Evolutionary conservation across 148 eudicot species (phyloP), one percentile per base, ranked within the genome.

Genomic region (Rhododendron molle): DNA sequence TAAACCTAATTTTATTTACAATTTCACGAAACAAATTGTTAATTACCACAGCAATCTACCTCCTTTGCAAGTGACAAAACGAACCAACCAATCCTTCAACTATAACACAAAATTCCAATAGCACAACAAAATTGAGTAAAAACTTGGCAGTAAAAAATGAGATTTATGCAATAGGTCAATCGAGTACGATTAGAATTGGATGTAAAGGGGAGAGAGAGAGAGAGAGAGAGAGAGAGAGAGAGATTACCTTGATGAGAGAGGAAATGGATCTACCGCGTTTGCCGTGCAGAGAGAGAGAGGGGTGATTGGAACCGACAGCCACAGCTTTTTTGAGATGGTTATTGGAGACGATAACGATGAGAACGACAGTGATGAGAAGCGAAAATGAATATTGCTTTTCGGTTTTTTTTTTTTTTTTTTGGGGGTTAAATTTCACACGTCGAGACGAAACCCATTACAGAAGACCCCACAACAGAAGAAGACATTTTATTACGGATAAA

Each of bases 1-100:
- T 67, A 0, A 32, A 20, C 28, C 88, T 46, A 76, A 85, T 80
- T 40, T 50, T 15, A 30, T 26, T 44, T 52, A 77, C 73, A 85
- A 83, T 44, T 83, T 76, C 52, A 32, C 40, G 40, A 80, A 32
- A 67, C 15, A 85, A 38, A 28, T 74, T 76, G 34, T 14, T 2
- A 54, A 79, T 49, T 5, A 80, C 58, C 82, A 2, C 28, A 46
- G 56, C 54, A 47, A 44, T 78, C 56, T 46, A 11, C 81, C 20
- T 78, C 81, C 36, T 50, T 50, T 0, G 36, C 20, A 28, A 30
- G 18, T 32, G 16, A 40, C 13, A 23, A 4, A 80, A 52, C 65
- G 3, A 58, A 20, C 3, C 7, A 58, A 58, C 8, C 65, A 58
- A 54, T 54, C 60, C 60, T 54, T 54, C 60, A 54, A 54, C 20